A percentile compares a stretch with the other conserved stretches of the same genome.
These are phyloP conservation scores for Pythium biforme DNA, from an alignment of 352 stramenopile genomes.

Conservation along the genomic window DNA sequence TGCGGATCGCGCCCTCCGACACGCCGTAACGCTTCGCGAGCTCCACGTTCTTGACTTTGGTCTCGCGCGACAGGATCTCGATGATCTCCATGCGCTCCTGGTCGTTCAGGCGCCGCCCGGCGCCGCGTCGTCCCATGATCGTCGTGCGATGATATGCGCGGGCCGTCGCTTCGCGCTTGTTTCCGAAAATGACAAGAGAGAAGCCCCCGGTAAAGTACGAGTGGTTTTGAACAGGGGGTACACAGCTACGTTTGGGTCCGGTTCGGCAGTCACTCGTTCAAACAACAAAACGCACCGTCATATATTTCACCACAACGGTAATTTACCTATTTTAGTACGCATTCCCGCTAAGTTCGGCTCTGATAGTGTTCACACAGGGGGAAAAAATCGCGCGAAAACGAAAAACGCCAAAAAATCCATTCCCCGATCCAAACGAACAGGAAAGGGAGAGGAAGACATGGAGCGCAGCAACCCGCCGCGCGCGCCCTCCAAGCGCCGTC, in stretches of 20 bases:
- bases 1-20: slow-evolving; percentile 83
- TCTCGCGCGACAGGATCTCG: slow-evolving; percentile 72
- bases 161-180: slow-evolving; percentile 25
- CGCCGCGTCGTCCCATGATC: slow-evolving; percentile 68
- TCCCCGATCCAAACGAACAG: not conserved
- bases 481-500: slow-evolving; percentile 32
- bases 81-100: slow-evolving; percentile 90
- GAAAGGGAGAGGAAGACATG: slow-evolving; percentile 12
- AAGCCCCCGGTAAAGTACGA: slow-evolving; percentile 31
- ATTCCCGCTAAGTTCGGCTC: not conserved
- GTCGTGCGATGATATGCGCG: not conserved
- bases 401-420: slow-evolving; percentile 7
- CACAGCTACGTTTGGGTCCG: not conserved
- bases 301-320: not conserved
- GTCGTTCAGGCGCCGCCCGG: slow-evolving; percentile 81
- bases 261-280: not conserved
- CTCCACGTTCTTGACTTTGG: slow-evolving; percentile 86
- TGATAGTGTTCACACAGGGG: not conserved
- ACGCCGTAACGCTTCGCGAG: slow-evolving; percentile 84
- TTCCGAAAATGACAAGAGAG: slow-evolving; percentile 22
- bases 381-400: slow-evolving; percentile 6
- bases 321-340: slow-evolving; percentile 13
- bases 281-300: not conserved
- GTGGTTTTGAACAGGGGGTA: slow-evolving; percentile 10
- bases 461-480: slow-evolving; percentile 28